Percentiles rank a stretch among this genome's conserved stretches.
phyloP scores from a whole-genome alignment of 345 rosid species.

The Mangifera indica region DNA sequence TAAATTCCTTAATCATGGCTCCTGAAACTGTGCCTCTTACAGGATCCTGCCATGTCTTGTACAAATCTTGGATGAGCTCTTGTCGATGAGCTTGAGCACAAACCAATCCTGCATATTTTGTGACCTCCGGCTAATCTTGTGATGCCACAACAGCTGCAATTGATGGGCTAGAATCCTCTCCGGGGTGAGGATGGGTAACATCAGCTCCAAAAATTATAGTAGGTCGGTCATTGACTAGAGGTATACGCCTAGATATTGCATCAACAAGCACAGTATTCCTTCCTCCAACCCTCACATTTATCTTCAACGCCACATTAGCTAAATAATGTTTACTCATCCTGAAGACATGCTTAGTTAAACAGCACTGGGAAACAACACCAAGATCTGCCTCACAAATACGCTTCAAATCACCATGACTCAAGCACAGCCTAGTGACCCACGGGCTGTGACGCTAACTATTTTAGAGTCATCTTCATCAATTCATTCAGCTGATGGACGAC shows the following conservation, averaged over 20 bases:
- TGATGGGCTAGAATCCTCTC: constrained; percentile 99
- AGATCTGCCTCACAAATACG: constrained; percentile 98
- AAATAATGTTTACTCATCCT: constrained; percentile 84
- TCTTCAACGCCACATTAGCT: constrained; percentile 93
- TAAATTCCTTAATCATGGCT: constrained; percentile 98
- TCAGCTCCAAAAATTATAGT: constrained; percentile 99
- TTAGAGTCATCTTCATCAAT: too few relatives aligned
- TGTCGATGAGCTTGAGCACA: constrained; percentile 99
- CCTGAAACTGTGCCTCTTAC: constrained; percentile 85
- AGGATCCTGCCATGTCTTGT: constrained; percentile 94
- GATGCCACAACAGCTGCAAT: constrained; percentile 99
- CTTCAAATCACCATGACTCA: constrained; percentile 98
- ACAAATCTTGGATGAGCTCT: constrained; percentile 96
- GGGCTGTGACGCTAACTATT: too few relatives aligned
- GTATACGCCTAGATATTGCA: constrained; percentile 88
- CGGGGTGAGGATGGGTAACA: constrained; percentile 99
- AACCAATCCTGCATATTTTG: constrained; percentile 94
- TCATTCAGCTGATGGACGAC: too few relatives aligned
- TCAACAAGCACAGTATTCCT: constrained; percentile 94
- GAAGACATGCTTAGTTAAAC: constrained; percentile 86
- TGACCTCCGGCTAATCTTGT: constrained; percentile 99
- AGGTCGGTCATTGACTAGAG: constrained; percentile 90
- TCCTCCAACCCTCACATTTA: constrained; percentile 98
- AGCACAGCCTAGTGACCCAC: too few relatives aligned
- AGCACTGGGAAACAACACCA: constrained; percentile 95